Conservation (phyloP, 2,329 filamentous ascomycete genomes). For the Emergomyces africanus region DNA sequence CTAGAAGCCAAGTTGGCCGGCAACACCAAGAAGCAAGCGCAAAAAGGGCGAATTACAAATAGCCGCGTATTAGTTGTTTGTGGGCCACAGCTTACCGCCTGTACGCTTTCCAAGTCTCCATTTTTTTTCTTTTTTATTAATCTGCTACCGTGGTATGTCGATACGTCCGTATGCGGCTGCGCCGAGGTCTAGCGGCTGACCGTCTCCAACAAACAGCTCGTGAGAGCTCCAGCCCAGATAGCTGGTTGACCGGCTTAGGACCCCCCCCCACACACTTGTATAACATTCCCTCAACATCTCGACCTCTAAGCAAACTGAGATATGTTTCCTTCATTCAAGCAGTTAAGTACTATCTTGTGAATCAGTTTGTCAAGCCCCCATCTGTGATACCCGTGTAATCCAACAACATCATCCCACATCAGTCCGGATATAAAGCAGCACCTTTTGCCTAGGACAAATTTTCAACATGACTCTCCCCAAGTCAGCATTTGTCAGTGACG, state of each 20-base stretch:
- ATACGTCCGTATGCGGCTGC: neutral
- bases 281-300: neutral
- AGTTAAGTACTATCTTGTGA: neutral
- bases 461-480: constrained; percentile 52
- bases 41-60: no score
- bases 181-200: neutral
- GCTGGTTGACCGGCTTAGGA: neutral
- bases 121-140: no score
- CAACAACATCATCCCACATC: neutral
- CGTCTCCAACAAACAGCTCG: neutral
- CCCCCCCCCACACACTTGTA: neutral
- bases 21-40: no score
- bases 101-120: no score
- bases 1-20: no score
- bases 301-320: neutral
- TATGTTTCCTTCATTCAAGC: neutral
- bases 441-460: neutral
- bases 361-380: neutral
- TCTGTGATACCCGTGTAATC: neutral
- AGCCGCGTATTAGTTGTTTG: no score
- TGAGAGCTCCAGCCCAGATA: neutral
- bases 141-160: no score
- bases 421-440: neutral
- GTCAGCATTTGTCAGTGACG: constrained; percentile 63
- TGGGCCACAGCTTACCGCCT: no score